Base-by-base conservation (phyloP, 371 early-diverging fungal genomes). In the Mortierella sp. region DNA sequence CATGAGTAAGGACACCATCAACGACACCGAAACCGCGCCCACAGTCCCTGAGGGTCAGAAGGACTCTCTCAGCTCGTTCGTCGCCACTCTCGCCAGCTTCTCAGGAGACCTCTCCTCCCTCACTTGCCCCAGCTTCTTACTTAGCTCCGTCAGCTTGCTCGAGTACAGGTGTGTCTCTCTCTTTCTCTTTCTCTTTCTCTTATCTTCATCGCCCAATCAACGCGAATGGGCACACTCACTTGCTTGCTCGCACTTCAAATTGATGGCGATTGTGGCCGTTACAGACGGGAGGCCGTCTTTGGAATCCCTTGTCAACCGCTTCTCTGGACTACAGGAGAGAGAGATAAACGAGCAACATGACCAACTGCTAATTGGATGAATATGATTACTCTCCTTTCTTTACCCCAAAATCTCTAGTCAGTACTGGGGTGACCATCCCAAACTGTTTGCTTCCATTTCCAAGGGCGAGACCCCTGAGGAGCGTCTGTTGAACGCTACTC, bases 101-200 rank as follows among this genome's bases (percentile, higher is more conserved):
- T 95, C 96, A 29, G 96, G 96, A 63, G 96, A 96, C 81, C 90
- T 96, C 48, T 95, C 95, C 21, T 90, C 91, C 49, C 90, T 96
- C 70, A 95, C 96, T 4, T 95, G 95, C 81, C 96, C 96, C 60
- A 93, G 95, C 29, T 95, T 95, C 77, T 83, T 96, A 27, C 87
- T 96, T 75, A 94, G 92, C 65, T 95, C 95, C 75, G 92, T 93
- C 78, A 94, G 95, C 74, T 88, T 96, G 73, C 89, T 95, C 54
- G 96, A 96, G 83, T 96, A 96, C 88, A 93, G 94, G 94, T 93
- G 91, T 89, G 93, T 88, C 11, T 16, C 29, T 38, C 29, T 51
- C 55, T 54, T 41, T 32, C 32, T 32, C 32, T 72, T 72, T 80
- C 48, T 63, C 38, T 56, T 35, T 55, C 48, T 65, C 16, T 38